These are phyloP conservation scores for Dendryphion nanum DNA, from an alignment of 2,329 filamentous ascomycete species.

Conservation along the genomic window DNA sequence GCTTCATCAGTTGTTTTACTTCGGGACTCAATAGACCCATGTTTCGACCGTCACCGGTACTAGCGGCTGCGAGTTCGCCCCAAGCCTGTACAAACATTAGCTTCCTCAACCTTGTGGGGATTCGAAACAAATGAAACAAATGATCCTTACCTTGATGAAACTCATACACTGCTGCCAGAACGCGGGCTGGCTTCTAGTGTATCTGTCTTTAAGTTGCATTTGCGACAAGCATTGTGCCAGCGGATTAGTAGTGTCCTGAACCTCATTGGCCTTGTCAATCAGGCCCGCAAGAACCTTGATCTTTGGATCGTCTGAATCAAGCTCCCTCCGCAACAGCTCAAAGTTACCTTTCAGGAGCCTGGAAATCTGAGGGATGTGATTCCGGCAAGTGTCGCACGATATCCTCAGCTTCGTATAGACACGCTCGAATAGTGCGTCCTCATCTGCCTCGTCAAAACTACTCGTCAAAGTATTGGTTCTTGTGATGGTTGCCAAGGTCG, in stretches of 20 bases:
- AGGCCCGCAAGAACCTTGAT: conserved; percentile 53
- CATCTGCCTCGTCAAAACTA: conserved; percentile 63
- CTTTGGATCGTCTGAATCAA: conserved; percentile 34
- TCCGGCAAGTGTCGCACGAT: conserved; percentile 71
- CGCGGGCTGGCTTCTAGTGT: conserved; percentile 63
- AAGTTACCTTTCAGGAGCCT: conserved; percentile 27
- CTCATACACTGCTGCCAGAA: conserved; percentile 71
- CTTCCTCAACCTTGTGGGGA: conserved; percentile 5
- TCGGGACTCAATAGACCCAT: conserved; percentile 59
- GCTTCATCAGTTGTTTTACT: conserved; percentile 70
- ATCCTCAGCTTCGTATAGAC: conserved; percentile 75
- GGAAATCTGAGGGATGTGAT: conserved; percentile 60
- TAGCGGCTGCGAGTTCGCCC: conserved; percentile 58
- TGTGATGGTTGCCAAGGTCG: conserved; percentile 50
- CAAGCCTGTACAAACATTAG: conserved; percentile 52
- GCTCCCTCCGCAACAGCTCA: conserved; percentile 26
- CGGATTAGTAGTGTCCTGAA: conserved; percentile 70
- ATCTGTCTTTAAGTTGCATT: conserved; percentile 83
- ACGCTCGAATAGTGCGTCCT: conserved; percentile 77
- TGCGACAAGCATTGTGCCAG: conserved; percentile 71
- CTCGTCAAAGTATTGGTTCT: conserved; percentile 55
- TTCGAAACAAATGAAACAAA: conserved; percentile 22
- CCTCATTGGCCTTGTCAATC: conserved; percentile 67
- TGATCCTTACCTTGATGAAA: conserved; percentile 57
- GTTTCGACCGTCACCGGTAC: conserved; percentile 33